phyloP scores from a whole-genome alignment of 345 rosid species.

The Rhizophora mangle region DNA sequence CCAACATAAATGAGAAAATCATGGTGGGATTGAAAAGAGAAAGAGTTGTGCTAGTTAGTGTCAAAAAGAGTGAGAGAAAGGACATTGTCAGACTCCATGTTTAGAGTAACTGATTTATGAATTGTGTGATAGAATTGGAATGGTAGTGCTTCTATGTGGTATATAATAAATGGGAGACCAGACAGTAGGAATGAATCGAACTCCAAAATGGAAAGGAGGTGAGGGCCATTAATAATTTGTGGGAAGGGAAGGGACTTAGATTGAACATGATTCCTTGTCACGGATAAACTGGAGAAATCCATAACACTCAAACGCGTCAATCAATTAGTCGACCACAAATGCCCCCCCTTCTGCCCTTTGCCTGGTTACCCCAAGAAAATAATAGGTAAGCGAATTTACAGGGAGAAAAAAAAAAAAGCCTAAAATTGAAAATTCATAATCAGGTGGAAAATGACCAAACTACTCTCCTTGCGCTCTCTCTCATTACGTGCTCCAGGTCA shows the following conservation, averaged over 20 bases:
- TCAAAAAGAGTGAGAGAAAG: not conserved
- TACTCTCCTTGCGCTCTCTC: conserved; percentile 19
- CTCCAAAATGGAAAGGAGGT: not conserved
- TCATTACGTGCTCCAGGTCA: conserved; percentile 18
- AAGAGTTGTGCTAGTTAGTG: too few relatives aligned
- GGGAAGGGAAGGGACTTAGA: not conserved
- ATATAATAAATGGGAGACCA: too few relatives aligned
- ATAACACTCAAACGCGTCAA: not conserved
- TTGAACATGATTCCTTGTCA: conserved; percentile 9
- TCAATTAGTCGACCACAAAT: not conserved
- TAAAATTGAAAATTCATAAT: not conserved
- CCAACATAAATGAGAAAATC: too few relatives aligned
- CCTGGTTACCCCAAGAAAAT: not conserved
- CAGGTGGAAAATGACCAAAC: conserved; percentile 1
- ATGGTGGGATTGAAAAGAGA: too few relatives aligned
- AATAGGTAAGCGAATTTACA: not conserved
- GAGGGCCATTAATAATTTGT: conserved; percentile 10
- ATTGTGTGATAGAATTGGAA: too few relatives aligned
- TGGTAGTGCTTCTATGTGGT: too few relatives aligned
- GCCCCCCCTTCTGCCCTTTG: not conserved
- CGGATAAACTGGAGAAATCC: conserved; percentile 4
- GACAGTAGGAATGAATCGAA: too few relatives aligned
- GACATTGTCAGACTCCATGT: too few relatives aligned
- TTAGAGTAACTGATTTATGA: not conserved
- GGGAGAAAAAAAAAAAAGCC: not conserved